Evolutionary conservation across 2,329 filamentous ascomycete genomes (phyloP), one percentile per base, ranked within the genome.

Genomic region (Sphaerulina vaccinii): DNA sequence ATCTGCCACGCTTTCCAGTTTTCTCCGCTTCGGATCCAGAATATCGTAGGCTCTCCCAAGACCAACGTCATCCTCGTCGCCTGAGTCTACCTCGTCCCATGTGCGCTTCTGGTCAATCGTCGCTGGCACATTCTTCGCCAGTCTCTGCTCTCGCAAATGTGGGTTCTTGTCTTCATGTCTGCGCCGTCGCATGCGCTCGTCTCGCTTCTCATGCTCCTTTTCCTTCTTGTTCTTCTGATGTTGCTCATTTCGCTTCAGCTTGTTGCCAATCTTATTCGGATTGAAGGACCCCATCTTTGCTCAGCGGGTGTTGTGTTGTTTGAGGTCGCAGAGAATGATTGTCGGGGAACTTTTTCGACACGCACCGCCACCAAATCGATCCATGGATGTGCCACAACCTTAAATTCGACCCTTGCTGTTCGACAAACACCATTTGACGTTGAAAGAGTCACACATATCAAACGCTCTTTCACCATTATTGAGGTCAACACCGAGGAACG

Each of bases 101-200:
- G 89, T 84, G 68, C 93, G 83, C 76, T 96, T 96, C 63, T 84
- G 82, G 63, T 96, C 91, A 52, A 96, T 79, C 0, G 90, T 95
- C 49, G 82, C 71, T 0, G 93, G 87, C 37, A 90, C 80, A 73
- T 96, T 96, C 60, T 81, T 83, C 54, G 83, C 84, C 55, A 92
- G 76, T 62, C 93, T 82, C 59, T 86, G 81, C 55, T 82, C 83
- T 61, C 84, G 83, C 54, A 96, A 72, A 53, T 83, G 80, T 1
- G 92, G 91, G 65, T 96, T 83, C 70, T 86, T 88, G 58, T 86
- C 82, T 72, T 99, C 93, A 66, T 91, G 88, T 72, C 87, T 88
- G 73, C 89, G 90, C 54, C 89, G 80, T 42, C 82, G 81, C 68
- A 90, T 86, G 57, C 91, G 84, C 64, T 85, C 80, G 64, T 90